Evolutionary conservation across 345 rosid genomes (phyloP).

Genomic region (Carallia brachiata): DNA sequence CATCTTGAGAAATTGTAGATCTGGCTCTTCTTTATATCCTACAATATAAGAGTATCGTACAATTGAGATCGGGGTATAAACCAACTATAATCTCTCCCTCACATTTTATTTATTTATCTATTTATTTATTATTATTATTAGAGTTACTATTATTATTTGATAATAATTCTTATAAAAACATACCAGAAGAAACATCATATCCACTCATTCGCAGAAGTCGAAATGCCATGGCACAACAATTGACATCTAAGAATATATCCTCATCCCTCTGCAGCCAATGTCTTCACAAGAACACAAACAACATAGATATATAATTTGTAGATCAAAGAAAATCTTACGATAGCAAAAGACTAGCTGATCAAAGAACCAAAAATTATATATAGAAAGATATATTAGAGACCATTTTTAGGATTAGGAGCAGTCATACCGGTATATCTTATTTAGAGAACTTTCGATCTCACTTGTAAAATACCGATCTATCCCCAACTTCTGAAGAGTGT

Average conservation of each 20-base stretch:
- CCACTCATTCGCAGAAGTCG: conserved; percentile 13
- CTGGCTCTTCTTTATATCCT: accelerated
- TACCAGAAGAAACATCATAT: conserved; percentile 18
- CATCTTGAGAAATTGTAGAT: no score
- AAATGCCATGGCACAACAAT: conserved; percentile 13
- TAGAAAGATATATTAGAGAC: no score
- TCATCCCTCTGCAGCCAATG: conserved; percentile 13
- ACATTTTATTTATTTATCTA: no score
- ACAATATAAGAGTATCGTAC: no score
- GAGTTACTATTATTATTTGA: neutral
- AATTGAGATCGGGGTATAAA: no score
- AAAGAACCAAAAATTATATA: neutral
- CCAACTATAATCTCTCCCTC: no score
- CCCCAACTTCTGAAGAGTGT: conserved; percentile 11
- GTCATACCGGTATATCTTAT: conserved; percentile 7
- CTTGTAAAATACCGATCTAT: conserved; percentile 7
- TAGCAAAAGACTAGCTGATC: neutral
- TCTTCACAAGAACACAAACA: neutral
- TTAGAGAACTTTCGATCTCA: neutral
- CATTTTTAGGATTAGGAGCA: no score
- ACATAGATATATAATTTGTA: neutral
- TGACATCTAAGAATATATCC: conserved; percentile 13
- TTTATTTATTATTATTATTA: neutral
- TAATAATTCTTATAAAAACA: neutral
- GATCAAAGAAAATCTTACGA: neutral